Percentiles rank a stretch among this genome's conserved stretches.
Evolutionary conservation across 768 basidiomycete genomes (phyloP).

Genomic region (Lactarius vividus): DNA sequence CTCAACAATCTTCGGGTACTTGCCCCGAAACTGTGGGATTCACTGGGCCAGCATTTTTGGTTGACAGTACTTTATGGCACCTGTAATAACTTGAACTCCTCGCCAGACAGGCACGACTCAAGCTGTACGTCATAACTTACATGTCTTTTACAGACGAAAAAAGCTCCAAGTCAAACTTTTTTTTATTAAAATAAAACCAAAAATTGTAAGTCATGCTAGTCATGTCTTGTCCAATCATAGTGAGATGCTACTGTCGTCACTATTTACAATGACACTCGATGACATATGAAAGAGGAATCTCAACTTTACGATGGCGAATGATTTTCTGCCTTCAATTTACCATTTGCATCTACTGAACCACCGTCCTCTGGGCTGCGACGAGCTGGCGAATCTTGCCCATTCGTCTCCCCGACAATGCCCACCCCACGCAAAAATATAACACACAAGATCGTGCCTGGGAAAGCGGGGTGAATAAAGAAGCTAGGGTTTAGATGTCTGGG

Average conservation of each 20-base stretch:
- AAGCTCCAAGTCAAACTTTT: no score
- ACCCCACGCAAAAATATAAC: constrained; percentile 36
- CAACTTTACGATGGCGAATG: not conserved
- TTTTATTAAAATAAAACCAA: no score
- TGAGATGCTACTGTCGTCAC: not conserved
- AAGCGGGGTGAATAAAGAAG: not conserved
- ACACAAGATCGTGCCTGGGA: constrained; percentile 17
- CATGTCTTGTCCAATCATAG: not conserved
- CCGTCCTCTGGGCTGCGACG: not conserved
- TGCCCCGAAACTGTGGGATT: no score
- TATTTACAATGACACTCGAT: not conserved
- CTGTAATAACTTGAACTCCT: no score
- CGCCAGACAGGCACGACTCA: no score
- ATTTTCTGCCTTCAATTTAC: not conserved
- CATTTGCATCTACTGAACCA: not conserved
- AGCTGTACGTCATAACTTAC: no score
- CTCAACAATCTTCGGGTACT: no score
- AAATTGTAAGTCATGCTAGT: no score
- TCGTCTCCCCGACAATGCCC: constrained; percentile 41
- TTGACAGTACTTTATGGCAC: no score
- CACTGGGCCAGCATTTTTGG: no score
- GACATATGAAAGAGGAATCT: not conserved
- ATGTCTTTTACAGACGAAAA: no score
- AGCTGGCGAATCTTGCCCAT: not conserved
- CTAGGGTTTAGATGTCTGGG: not conserved